Evolutionary conservation across 495 filamentous ascomycete species (phyloP).

Genomic region (Letharia columbiana): DNA sequence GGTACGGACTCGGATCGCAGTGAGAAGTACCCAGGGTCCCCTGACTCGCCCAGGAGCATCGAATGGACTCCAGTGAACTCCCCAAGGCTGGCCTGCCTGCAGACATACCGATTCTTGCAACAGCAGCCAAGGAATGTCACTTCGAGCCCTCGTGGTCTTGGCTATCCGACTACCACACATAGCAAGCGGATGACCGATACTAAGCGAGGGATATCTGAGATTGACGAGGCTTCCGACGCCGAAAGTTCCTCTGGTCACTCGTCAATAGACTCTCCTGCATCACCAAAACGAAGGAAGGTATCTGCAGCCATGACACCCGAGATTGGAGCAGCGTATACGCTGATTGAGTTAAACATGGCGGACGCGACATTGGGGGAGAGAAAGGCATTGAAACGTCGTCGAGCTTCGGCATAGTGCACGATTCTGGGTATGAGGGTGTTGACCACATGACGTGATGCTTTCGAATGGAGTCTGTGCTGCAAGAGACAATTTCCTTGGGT

Average conservation of each 20-base stretch:
- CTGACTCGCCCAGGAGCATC: conserved; percentile 13
- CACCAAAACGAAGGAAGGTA: conserved; percentile 14
- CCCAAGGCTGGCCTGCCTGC: not conserved
- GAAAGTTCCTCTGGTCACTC: conserved; percentile 16
- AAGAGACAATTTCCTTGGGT: not conserved
- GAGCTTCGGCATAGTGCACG: conserved; percentile 17
- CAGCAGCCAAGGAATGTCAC: conserved; percentile 9
- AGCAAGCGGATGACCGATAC: conserved; percentile 7
- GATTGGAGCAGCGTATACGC: conserved; percentile 19
- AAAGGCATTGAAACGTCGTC: conserved; percentile 7
- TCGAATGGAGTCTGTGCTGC: not conserved
- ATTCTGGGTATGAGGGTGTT: not conserved
- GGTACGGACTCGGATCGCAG: conserved; percentile 28
- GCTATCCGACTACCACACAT: not conserved
- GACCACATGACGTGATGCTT: too few relatives aligned
- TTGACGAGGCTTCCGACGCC: not conserved
- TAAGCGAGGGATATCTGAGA: conserved; percentile 6
- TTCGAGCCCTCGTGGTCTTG: conserved; percentile 3
- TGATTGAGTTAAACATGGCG: conserved; percentile 23
- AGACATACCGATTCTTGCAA: not conserved
- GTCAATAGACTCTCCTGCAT: not conserved
- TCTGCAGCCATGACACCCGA: conserved; percentile 13
- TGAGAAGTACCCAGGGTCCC: conserved; percentile 18
- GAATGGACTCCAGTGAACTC: conserved; percentile 22
- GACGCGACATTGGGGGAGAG: conserved; percentile 19